phyloP scores from a whole-genome alignment of 2,329 filamentous ascomycete species.

The Exutisphaerella laricina region DNA sequence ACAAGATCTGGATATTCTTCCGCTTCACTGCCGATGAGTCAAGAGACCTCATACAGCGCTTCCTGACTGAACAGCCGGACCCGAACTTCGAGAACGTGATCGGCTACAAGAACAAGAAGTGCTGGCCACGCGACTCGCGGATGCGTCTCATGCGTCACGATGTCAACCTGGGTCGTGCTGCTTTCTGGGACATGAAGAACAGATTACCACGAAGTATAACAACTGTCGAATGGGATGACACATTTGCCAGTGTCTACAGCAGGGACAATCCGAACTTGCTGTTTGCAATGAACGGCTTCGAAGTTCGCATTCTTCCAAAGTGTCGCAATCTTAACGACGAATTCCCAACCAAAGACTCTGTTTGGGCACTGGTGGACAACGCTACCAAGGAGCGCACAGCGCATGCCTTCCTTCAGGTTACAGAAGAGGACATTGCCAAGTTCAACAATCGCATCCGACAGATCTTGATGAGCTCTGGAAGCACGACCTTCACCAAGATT shows the following conservation, averaged over 20 bases:
- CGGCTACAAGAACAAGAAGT: conserved; percentile 98
- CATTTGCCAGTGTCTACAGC: conserved; percentile 96
- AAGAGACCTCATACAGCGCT: conserved; percentile 90
- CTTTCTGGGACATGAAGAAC: conserved; percentile 99
- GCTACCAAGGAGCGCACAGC: conserved; percentile 95
- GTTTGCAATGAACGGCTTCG: conserved; percentile 97
- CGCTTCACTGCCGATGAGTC: conserved; percentile 92
- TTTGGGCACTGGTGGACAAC: conserved; percentile 96
- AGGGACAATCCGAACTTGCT: conserved; percentile 94
- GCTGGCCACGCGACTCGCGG: conserved; percentile 94
- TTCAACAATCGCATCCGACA: conserved; percentile 99
- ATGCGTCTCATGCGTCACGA: conserved; percentile 99
- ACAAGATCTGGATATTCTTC: conserved; percentile 98
- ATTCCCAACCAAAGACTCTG: conserved; percentile 94
- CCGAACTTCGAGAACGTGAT: conserved; percentile 99
- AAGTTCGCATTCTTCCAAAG: conserved; percentile 94
- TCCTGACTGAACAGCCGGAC: conserved; percentile 95
- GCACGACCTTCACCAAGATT: conserved; percentile 98
- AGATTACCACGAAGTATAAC: conserved; percentile 88
- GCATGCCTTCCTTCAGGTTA: conserved; percentile 95
- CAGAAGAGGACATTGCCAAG: conserved; percentile 95
- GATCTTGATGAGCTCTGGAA: conserved; percentile 99
- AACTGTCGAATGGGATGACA: conserved; percentile 98
- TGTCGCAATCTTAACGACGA: conserved; percentile 92
- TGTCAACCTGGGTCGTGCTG: conserved; percentile 92